Evolutionary conservation across 2,329 filamentous ascomycete genomes (phyloP), one percentile per base, ranked within the genome.

Genomic region (Plenodomus biglobosus): DNA sequence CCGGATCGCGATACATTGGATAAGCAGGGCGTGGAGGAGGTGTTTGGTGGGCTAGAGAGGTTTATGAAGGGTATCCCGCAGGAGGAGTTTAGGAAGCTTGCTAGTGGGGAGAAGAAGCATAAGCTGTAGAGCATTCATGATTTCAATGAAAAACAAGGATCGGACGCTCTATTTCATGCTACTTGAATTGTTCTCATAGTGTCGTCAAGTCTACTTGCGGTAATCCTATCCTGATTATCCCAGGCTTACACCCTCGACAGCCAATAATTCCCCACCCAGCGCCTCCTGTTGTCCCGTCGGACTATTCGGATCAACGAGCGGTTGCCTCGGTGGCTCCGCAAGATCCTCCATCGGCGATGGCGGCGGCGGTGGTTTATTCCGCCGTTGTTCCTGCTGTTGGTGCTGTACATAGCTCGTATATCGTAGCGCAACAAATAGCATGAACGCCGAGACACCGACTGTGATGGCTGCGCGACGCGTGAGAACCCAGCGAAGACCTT

Each of bases 31-130:
- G 84, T 91, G 6, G 76, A 82, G 27, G 92, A 97, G 80, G 90
- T 94, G 1, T 92, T 96, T 77, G 86, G 83, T 2, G 92, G 92
- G 0, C 69, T 97, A 66, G 85, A 92, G 53, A 78, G 91, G 50
- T 96, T 97, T 66, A 70, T 89, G 58, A 82, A 76, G 52, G 91
- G 91, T 0, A 79, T 91, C 37, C 94, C 94, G 17, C 91, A 96
- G 78, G 81, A 87, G 70, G 90, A 97, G 78, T 97, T 97, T 69
- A 76, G 80, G 64, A 92, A 88, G 79, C 76, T 97, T 68, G 90
- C 90, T 1, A 84, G 79, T 53, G 91, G 92, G 11, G 84, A 94
- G 80, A 97, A 96, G 83, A 90, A 86, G 69, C 94, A 99, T 76
- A 97, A 97, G 78, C 75, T 97, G 70, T 96, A 78, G 55, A 54